Conservation (phyloP, 1,139 yeast genomes). For the Kodamaea derodonti region DNA sequence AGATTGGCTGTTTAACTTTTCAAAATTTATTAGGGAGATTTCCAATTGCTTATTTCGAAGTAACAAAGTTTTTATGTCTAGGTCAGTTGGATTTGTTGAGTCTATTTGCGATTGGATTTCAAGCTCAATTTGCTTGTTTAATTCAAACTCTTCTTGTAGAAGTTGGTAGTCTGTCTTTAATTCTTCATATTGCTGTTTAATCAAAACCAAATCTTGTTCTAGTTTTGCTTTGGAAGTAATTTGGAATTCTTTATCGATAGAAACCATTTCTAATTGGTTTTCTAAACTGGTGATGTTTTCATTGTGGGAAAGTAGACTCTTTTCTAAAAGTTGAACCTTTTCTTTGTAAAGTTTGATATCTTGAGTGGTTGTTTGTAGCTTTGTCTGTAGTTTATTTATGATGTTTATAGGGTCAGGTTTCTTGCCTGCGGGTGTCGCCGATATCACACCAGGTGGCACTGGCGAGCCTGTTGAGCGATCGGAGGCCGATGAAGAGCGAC, state of each 20-base stretch:
- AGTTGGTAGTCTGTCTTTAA: constrained; percentile 38
- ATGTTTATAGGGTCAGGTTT: constrained; percentile 22
- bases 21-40: constrained; percentile 36
- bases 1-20: constrained; percentile 26
- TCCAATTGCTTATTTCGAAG: constrained; percentile 34
- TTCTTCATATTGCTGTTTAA: constrained; percentile 34
- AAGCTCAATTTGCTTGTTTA: constrained; percentile 37
- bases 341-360: constrained; percentile 24
- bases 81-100: constrained; percentile 11
- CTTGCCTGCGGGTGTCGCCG: background rate
- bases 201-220: constrained; percentile 19
- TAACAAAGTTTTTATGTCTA: constrained; percentile 18
- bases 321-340: constrained; percentile 17
- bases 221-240: constrained; percentile 39
- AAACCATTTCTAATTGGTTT: constrained; percentile 43
- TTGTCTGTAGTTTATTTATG: constrained; percentile 42
- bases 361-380: constrained; percentile 28
- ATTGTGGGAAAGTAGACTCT: constrained; percentile 11
- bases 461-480: background rate
- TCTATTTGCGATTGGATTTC: constrained; percentile 24
- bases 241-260: constrained; percentile 53
- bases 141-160: constrained; percentile 45
- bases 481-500: background rate
- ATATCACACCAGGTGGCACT: background rate
- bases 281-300: constrained; percentile 21